Percentiles rank a stretch among this genome's conserved stretches.
Evolutionary conservation across 441 rosid species (phyloP).

Genomic region (Populus hybrid): DNA sequence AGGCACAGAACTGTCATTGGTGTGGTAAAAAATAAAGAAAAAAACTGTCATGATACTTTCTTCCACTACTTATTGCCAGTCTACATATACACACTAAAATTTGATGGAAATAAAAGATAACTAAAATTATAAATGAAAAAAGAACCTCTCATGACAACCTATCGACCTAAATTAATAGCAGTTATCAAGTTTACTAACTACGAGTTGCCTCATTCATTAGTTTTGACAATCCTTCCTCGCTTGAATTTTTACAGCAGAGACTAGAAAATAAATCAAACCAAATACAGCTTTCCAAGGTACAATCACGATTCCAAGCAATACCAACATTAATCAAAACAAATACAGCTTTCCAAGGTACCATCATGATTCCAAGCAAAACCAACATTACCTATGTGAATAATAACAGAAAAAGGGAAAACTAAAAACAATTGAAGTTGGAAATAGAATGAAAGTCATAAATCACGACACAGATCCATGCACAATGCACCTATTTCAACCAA

Average conservation of each 20-base stretch:
- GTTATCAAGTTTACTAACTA: background rate
- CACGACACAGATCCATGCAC: background rate
- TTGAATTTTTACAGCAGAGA: background rate
- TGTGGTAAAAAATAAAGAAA: background rate
- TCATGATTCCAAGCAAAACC: background rate
- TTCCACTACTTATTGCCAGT: background rate
- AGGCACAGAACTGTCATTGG: background rate
- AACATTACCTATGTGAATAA: background rate
- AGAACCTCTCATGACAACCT: background rate
- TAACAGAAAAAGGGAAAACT: background rate
- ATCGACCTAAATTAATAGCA: background rate
- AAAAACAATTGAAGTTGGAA: background rate
- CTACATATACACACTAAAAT: background rate
- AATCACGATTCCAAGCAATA: background rate
- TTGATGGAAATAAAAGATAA: background rate
- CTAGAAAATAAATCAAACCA: background rate
- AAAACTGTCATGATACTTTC: background rate
- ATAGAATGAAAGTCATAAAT: background rate
- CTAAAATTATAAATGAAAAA: background rate
- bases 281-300: background rate
- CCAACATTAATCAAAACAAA: background rate
- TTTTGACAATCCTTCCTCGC: background rate
- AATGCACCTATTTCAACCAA: background rate
- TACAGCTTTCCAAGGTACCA: background rate
- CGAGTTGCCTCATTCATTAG: background rate